These are phyloP conservation scores for Diddensiella santjacobensis DNA, from an alignment of 805 yeast genomes.

Conservation along the genomic window DNA sequence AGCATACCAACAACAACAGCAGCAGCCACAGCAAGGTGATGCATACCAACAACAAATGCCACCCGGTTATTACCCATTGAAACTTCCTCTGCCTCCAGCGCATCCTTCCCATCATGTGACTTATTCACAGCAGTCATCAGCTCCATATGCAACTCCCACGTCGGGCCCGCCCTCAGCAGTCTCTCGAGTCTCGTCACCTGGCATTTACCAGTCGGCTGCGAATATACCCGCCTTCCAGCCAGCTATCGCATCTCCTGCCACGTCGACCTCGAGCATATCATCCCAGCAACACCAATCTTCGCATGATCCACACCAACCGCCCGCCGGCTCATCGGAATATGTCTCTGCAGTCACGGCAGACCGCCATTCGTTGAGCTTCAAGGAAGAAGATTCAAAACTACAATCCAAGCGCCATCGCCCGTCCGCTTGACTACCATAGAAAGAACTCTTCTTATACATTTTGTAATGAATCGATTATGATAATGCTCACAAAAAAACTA, in stretches of 20 bases:
- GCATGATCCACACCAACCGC: no score
- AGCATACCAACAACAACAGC: not conserved
- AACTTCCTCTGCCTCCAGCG: not conserved
- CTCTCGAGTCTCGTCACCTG: not conserved
- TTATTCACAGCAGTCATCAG: not conserved
- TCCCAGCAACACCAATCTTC: not conserved
- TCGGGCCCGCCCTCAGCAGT: not conserved
- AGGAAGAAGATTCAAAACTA: not conserved
- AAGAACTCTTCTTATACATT: no score
- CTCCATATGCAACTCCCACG: not conserved
- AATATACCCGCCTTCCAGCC: not conserved
- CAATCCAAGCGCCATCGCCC: not conserved
- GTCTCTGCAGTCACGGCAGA: not conserved
- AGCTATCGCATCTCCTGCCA: not conserved
- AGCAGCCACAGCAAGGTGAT: not conserved
- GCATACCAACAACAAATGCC: not conserved
- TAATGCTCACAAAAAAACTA: not conserved
- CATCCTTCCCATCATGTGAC: not conserved
- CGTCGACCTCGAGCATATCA: slow-evolving; percentile 2
- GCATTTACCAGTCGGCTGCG: not conserved
- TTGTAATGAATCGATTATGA: not conserved
- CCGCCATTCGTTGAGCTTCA: not conserved
- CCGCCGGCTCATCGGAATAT: not conserved
- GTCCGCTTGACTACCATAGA: not conserved
- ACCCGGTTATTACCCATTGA: not conserved